Evolutionary conservation across 805 yeast species (phyloP).

Genomic region (Suhomyces sp.): DNA sequence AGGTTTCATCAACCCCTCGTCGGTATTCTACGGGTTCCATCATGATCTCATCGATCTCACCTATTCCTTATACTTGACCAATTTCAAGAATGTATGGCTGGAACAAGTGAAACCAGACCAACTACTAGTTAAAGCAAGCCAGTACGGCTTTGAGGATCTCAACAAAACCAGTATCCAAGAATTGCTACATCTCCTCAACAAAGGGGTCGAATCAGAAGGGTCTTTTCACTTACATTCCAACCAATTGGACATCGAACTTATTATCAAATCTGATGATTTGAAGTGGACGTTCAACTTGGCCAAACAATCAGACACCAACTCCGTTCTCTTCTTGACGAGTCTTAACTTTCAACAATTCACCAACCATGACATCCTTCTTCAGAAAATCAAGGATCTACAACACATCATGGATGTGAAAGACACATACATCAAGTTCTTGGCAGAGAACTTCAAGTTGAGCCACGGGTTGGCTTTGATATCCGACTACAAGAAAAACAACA

Average conservation of each 20-base stretch:
- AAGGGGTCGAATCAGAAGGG: too few relatives aligned
- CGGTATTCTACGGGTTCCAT: constrained; percentile 19
- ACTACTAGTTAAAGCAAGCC: constrained; percentile 17
- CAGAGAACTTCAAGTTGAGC: constrained; percentile 33
- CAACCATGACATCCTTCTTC: constrained; percentile 19
- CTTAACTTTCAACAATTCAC: constrained; percentile 23
- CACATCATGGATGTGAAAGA: constrained; percentile 26
- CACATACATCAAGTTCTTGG: constrained; percentile 29
- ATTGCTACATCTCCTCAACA: background rate
- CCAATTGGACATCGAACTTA: too few relatives aligned
- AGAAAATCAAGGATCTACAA: constrained; percentile 21
- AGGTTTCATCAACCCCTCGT: too few relatives aligned
- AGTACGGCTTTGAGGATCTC: constrained; percentile 28
- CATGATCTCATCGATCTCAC: background rate
- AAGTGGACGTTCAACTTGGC: constrained; percentile 6
- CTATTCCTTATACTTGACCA: constrained; percentile 26
- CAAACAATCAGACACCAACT: constrained; percentile 5
- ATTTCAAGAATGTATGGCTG: constrained; percentile 28
- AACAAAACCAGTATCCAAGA: constrained; percentile 1
- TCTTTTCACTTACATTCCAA: too few relatives aligned
- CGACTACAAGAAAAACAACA: constrained; percentile 24
- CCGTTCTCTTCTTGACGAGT: constrained; percentile 17
- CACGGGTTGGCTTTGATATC: constrained; percentile 35
- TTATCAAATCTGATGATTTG: constrained; percentile 6
- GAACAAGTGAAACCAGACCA: constrained; percentile 17